These are phyloP conservation scores for Globisporangium polare DNA, from an alignment of 352 stramenopile genomes.

Conservation along the genomic window DNA sequence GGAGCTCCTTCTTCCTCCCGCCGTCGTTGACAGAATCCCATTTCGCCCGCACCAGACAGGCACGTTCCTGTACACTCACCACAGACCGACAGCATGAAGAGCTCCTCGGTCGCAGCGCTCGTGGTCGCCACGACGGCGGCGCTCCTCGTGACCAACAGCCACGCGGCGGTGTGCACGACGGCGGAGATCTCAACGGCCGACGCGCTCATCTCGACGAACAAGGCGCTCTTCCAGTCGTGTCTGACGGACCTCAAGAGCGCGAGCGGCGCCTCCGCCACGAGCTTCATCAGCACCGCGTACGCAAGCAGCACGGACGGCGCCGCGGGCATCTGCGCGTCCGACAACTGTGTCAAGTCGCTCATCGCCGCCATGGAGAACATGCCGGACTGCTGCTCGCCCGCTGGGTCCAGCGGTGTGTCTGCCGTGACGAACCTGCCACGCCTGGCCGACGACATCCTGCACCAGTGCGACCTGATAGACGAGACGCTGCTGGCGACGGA, in stretches of 20 bases:
- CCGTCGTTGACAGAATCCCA: constrained; percentile 2
- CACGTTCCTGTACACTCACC: background rate
- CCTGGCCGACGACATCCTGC: constrained; percentile 21
- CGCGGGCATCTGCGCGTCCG: constrained; percentile 14
- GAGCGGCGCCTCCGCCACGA: background rate
- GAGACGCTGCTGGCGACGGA: constrained; percentile 14
- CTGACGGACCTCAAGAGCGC: constrained; percentile 13
- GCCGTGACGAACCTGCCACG: constrained; percentile 19
- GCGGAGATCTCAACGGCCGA: constrained; percentile 9
- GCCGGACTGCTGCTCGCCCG: constrained; percentile 21
- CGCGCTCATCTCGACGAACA: constrained; percentile 12
- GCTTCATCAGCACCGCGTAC: constrained; percentile 18
- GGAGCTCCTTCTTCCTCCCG: background rate
- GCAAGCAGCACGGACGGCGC: constrained; percentile 6
- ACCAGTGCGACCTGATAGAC: constrained; percentile 23
- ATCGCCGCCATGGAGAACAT: constrained; percentile 27
- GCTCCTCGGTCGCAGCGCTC: constrained; percentile 3
- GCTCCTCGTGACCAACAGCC: background rate
- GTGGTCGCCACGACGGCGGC: background rate
- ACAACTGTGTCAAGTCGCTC: constrained; percentile 19
- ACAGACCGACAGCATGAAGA: constrained; percentile 1
- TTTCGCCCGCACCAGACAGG: background rate
- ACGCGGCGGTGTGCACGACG: constrained; percentile 9
- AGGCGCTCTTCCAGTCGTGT: constrained; percentile 17
- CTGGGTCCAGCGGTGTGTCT: constrained; percentile 2